Base-by-base conservation (phyloP, 2,329 filamentous ascomycete genomes). In the Bipolaris zeicola region DNA sequence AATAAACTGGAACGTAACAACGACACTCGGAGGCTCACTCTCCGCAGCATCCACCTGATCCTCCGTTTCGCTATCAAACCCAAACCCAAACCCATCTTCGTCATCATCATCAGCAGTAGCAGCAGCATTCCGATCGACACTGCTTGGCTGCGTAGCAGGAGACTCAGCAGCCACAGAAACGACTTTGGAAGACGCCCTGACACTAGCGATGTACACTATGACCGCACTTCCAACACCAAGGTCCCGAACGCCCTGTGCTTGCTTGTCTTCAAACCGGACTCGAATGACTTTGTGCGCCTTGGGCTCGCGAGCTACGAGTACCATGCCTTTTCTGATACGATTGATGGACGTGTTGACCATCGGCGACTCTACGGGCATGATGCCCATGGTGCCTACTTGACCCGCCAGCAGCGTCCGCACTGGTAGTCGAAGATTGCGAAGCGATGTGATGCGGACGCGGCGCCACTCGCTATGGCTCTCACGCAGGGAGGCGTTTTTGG, bases 311-410 rank as follows among this genome's bases (percentile, higher is more conserved):
- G 82, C 81, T 0, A 82, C 84, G 2, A 97, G 77, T 1, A 97
- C 86, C 89, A 96, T 96, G 18, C 94, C 94, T 75, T 96, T 94
- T 24, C 85, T 79, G 13, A 86, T 79, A 26, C 81, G 68, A 34
- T 71, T 63, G 18, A 77, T 69, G 5, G 66, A 64, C 11, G 69
- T 70, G 33, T 61, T 73, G 13, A 63, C 59, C 33, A 72, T 68
- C 3, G 65, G 57, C 24, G 62, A 61, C 36, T 69, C 65, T 2
- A 73, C 39, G 3, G 76, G 82, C 2, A 89, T 83, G 48, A 98
- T 80, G 0, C 93, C 94, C 51, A 99, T 84, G 0, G 93, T 97
- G 0, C 94, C 95, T 5, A 94, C 92, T 76, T 99, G 94, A 8
- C 91, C 92, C 14, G 88, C 83, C 48, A 88, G 83, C 6, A 98